Percentiles rank a stretch among this genome's conserved stretches.
phyloP scores from a whole-genome alignment of 176 grass and related monocot species.

The Lolium rigidum region DNA sequence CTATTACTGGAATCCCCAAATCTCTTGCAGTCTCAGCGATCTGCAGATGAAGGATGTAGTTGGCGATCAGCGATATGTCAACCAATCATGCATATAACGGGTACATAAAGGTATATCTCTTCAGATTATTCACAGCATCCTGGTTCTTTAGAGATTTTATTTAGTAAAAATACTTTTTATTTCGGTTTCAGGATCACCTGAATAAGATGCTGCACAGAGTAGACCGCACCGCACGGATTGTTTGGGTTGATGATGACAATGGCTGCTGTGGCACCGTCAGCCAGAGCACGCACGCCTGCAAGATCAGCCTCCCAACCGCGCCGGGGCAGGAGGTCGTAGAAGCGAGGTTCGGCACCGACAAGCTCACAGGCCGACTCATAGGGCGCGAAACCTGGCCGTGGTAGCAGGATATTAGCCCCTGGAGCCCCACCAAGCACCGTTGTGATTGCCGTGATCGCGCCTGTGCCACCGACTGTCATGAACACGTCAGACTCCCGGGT shows the following conservation, averaged over 20 bases:
- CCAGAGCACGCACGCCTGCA: constrained; percentile 42
- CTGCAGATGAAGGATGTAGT: constrained; percentile 43
- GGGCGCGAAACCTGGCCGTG: constrained; percentile 72
- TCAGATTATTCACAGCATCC: neutral
- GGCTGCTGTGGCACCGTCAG: constrained; percentile 54
- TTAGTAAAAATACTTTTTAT: neutral
- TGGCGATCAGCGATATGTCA: neutral
- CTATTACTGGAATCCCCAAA: constrained; percentile 73
- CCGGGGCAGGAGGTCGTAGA: constrained; percentile 72
- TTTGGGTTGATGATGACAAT: constrained; percentile 95
- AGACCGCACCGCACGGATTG: constrained; percentile 76
- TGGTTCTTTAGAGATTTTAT: neutral
- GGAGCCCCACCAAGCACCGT: constrained; percentile 70
- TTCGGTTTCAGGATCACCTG: constrained; percentile 52
- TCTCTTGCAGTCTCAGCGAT: constrained; percentile 82
- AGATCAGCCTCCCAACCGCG: constrained; percentile 71
- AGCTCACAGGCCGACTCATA: constrained; percentile 78
- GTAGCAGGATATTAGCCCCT: constrained; percentile 69
- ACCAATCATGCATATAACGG: neutral
- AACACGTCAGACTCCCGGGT: constrained; percentile 62
- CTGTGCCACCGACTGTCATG: constrained; percentile 69
- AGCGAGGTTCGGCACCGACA: constrained; percentile 69
- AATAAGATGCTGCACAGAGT: constrained; percentile 63
- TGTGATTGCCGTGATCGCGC: constrained; percentile 64
- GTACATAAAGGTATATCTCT: neutral